A percentile compares a stretch with the other conserved stretches of the same genome.
These are phyloP conservation scores for Globisporangium takayamanum DNA, from an alignment of 352 stramenopile genomes.

Conservation along the genomic window DNA sequence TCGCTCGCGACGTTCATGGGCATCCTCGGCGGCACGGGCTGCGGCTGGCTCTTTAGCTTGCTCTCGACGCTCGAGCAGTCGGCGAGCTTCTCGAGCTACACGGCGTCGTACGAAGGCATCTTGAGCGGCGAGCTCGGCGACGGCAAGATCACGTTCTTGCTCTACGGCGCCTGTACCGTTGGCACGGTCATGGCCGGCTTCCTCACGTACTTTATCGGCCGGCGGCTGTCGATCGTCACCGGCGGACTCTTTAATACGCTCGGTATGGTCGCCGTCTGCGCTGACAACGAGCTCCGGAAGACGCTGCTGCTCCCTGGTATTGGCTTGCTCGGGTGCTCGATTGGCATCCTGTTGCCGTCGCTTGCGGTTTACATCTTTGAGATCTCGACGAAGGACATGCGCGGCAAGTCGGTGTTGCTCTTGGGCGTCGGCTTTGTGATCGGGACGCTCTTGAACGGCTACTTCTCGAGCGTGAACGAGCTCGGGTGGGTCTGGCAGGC, in stretches of 20 bases:
- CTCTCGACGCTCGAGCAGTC: conserved; percentile 69
- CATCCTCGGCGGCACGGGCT: conserved; percentile 54
- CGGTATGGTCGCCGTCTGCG: conserved; percentile 68
- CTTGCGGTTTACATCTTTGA: conserved; percentile 84
- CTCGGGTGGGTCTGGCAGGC: conserved; percentile 84
- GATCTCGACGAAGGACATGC: conserved; percentile 80
- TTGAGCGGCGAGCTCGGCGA: conserved; percentile 50
- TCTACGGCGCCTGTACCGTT: conserved; percentile 46
- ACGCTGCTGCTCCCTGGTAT: conserved; percentile 60
- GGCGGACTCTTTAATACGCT: conserved; percentile 59
- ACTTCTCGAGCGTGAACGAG: conserved; percentile 61
- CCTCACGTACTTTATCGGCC: conserved; percentile 67
- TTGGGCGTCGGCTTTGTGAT: conserved; percentile 68
- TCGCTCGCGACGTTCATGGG: conserved; percentile 77
- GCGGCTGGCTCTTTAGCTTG: conserved; percentile 75
- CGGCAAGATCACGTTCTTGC: conserved; percentile 60
- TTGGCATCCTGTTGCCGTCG: conserved; percentile 63
- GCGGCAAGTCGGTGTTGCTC: conserved; percentile 69
- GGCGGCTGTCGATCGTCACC: conserved; percentile 64
- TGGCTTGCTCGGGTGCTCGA: conserved; percentile 42
- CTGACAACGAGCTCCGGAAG: conserved; percentile 53
- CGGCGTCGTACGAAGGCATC: conserved; percentile 69
- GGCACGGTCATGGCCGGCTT: conserved; percentile 46
- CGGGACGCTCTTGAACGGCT: conserved; percentile 50
- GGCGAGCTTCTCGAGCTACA: conserved; percentile 70